Percentiles rank a stretch among this genome's conserved stretches.
phyloP scores from a whole-genome alignment of 805 yeast species.

The Wickerhamomyces chaumierensis region DNA sequence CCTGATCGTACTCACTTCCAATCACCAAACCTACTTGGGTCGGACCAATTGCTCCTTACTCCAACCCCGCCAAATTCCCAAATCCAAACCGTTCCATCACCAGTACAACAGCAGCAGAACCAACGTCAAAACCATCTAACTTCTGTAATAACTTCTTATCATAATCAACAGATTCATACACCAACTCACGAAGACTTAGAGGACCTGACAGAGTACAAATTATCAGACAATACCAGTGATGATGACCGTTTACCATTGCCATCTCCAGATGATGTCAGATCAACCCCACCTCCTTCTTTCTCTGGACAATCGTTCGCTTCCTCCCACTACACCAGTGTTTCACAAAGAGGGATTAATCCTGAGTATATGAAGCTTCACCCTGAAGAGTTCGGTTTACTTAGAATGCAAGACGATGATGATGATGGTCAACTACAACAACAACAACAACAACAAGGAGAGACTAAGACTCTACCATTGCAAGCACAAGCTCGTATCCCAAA shows the following conservation, averaged over 20 bases:
- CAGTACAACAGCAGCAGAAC: background rate
- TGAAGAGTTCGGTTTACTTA: conserved; percentile 6
- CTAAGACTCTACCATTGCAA: conserved; percentile 2
- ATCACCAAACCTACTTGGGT: background rate
- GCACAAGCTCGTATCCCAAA: conserved; percentile 2
- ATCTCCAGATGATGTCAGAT: conserved; percentile 15
- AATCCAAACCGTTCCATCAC: background rate
- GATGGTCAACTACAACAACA: background rate
- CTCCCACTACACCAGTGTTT: conserved; percentile 67
- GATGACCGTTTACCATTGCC: conserved; percentile 11
- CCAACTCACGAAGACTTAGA: background rate
- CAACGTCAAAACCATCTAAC: no score
- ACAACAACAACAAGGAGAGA: conserved; percentile 2
- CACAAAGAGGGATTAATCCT: conserved; percentile 66
- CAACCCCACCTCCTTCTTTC: conserved; percentile 21
- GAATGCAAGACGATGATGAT: background rate
- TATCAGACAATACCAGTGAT: background rate
- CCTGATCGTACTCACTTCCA: background rate
- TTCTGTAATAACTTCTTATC: background rate
- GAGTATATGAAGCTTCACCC: conserved; percentile 27
- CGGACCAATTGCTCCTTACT: background rate
- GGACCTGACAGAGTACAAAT: background rate
- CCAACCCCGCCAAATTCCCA: background rate
- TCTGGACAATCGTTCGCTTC: conserved; percentile 21
- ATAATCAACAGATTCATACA: background rate